Evolutionary conservation across 768 basidiomycete species (phyloP), one percentile per base, ranked within the genome.

Genomic region (Rhodotorula diobovata): DNA sequence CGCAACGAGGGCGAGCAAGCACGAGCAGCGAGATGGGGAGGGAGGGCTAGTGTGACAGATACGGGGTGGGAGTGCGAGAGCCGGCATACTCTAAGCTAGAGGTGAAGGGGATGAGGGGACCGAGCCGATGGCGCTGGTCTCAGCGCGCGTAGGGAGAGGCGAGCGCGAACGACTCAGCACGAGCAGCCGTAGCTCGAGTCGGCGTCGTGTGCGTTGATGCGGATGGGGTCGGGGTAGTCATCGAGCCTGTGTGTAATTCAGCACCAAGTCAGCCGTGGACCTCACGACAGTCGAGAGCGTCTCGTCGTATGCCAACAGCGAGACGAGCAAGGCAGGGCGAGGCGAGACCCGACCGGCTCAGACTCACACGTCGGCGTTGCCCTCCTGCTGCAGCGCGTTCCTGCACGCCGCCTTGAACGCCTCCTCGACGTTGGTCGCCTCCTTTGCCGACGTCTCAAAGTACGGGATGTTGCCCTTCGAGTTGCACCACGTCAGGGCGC

Each of bases 371-470:
- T 95, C 93, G 72, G 93, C 91, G 80, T 98, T 96, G 60, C 90
- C 88, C 80, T 98, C 96, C 82, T 98, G 95, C 80, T 93, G 91
- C 75, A 99, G 82, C 20, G 96, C 96, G 80, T 96, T 98, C 90
- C 95, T 95, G n/a, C 95, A 95, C 66, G 98, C 94, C 3, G 94
- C 96, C 82, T 96, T 94, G 88, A 99, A 99, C 8, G 95, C 96
- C 81, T 98, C 95, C 81, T 99, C 96, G 65, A 99, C 96, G 78
- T 99, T 99, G 85, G 98, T 97, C 20, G 96, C 95, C 82, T 99
- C 96, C 83, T 99, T 99, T 51, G 96, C 96, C 16, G 96, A 99
- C 11, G 96, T 98, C 84, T 99, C 96, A 80, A 98, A 99, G 83
- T 98, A 99, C 39, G 96, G 96, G 74, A 99, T 97, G 82, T 98